Evolutionary conservation across 2,329 filamentous ascomycete species (phyloP).

Genomic region (Penicillium sp.): DNA sequence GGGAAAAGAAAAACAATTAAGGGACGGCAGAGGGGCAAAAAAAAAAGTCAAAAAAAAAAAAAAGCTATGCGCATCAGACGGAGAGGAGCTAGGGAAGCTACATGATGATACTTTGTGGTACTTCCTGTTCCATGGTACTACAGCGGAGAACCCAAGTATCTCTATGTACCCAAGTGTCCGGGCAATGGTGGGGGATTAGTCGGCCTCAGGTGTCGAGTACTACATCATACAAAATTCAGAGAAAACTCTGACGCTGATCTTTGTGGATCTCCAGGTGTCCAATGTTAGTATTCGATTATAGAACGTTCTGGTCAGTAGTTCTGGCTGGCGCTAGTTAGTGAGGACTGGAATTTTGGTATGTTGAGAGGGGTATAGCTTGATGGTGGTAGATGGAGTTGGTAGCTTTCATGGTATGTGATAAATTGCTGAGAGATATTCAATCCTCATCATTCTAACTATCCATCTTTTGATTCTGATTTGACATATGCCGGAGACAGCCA

Average conservation of each 20-base stretch:
- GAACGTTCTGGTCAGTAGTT: neutral
- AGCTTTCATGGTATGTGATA: neutral
- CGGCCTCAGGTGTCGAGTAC: neutral
- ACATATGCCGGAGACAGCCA: neutral
- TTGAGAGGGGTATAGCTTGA: neutral
- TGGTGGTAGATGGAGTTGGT: neutral
- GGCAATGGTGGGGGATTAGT: neutral
- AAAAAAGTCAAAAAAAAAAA: slow-evolving; percentile 8
- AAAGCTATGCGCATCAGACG: slow-evolving; percentile 14
- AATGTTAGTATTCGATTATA: neutral
- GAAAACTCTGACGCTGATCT: slow-evolving; percentile 12
- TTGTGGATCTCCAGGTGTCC: neutral
- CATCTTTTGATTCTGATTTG: neutral
- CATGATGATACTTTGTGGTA: slow-evolving; percentile 9
- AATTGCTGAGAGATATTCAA: too few relatives aligned
- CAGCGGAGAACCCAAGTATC: neutral
- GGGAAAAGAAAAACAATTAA: slow-evolving; percentile 6
- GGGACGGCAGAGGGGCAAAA: neutral
- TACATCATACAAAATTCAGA: neutral
- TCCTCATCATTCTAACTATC: too few relatives aligned
- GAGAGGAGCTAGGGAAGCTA: slow-evolving; percentile 11
- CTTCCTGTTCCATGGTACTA: neutral
- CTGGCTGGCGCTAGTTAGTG: neutral
- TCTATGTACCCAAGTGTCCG: slow-evolving; percentile 5
- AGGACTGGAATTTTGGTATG: neutral